Evolutionary conservation across 352 stramenopile species (phyloP).

Genomic region (Phytophthora crassamura): DNA sequence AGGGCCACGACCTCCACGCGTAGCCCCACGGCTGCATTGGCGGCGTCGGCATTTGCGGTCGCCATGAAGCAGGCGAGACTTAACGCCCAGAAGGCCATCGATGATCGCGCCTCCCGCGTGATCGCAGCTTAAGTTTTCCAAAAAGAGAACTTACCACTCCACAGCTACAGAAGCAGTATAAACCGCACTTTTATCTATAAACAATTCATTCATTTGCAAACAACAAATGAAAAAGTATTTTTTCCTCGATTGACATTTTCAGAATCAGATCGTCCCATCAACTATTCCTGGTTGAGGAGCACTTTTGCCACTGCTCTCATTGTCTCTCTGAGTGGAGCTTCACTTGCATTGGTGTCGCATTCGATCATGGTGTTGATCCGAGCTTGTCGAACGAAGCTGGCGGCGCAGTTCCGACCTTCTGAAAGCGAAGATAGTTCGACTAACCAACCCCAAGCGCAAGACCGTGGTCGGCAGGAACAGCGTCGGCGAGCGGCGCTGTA

Average conservation of each 20-base stretch:
- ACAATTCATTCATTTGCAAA: constrained; percentile 23
- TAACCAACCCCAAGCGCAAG: constrained; percentile 25
- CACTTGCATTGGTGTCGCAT: constrained; percentile 6
- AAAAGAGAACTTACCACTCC: constrained; percentile 12
- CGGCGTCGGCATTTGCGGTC: constrained; percentile 73
- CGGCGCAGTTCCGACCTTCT: constrained; percentile 1
- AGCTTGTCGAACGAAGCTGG: constrained; percentile 20
- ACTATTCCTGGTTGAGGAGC: constrained; percentile 24
- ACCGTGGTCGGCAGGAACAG: constrained; percentile 24
- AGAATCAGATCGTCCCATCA: not conserved
- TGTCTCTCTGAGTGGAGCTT: not conserved
- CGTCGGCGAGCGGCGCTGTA: constrained; percentile 55
- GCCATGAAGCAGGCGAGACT: constrained; percentile 83
- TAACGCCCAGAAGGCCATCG: constrained; percentile 70
- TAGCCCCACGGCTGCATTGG: constrained; percentile 52
- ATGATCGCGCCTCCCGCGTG: constrained; percentile 52
- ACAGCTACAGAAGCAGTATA: constrained; percentile 33
- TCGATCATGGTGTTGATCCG: constrained; percentile 27
- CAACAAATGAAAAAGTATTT: not conserved
- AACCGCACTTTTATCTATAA: constrained; percentile 43
- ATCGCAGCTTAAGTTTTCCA: constrained; percentile 29
- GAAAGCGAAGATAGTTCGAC: constrained; percentile 26
- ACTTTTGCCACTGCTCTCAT: too few relatives aligned
- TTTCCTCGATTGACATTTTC: too few relatives aligned
- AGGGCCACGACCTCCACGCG: constrained; percentile 30